These are phyloP conservation scores for Corinectria fuckeliana DNA, from an alignment of 2,329 filamentous ascomycete species.

Conservation along the genomic window DNA sequence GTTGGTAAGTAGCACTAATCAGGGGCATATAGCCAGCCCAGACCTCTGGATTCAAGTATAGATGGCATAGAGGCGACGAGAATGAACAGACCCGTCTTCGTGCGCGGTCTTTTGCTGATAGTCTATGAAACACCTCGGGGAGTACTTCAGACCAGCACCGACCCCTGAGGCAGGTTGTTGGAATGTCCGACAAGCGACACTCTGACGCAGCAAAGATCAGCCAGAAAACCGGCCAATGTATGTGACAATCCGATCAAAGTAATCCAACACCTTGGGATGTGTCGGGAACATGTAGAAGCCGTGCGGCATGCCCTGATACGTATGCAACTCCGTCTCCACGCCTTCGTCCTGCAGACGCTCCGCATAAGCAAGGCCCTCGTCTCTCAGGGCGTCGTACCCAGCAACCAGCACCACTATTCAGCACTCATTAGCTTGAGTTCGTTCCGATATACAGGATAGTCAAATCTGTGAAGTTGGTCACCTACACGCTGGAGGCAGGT, in stretches of 20 bases:
- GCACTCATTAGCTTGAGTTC: slow-evolving; percentile 3
- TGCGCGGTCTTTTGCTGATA: no score
- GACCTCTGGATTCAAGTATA: no score
- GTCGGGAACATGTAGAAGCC: slow-evolving; percentile 35
- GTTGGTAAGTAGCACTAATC: background rate
- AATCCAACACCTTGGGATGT: slow-evolving; percentile 21
- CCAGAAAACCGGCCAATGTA: slow-evolving; percentile 8
- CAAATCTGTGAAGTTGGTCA: slow-evolving; percentile 2
- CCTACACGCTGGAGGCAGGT: slow-evolving; percentile 45
- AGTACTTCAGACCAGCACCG: background rate
- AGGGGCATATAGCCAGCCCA: no score
- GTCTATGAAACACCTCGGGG: background rate
- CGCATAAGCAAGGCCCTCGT: slow-evolving; percentile 48
- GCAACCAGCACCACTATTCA: slow-evolving; percentile 43
- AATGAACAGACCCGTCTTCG: no score
- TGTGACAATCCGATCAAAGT: slow-evolving; percentile 13
- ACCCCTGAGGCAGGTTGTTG: background rate
- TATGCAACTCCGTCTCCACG: slow-evolving; percentile 41
- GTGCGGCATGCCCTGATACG: slow-evolving; percentile 46
- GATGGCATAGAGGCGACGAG: no score
- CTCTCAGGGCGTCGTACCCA: slow-evolving; percentile 45
- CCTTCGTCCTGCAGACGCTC: slow-evolving; percentile 44
- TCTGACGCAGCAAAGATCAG: background rate
- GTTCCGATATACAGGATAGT: no score
- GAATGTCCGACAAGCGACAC: no score